Evolutionary conservation across 1,139 yeast species (phyloP).

Genomic region (Taphrina wiesneri): DNA sequence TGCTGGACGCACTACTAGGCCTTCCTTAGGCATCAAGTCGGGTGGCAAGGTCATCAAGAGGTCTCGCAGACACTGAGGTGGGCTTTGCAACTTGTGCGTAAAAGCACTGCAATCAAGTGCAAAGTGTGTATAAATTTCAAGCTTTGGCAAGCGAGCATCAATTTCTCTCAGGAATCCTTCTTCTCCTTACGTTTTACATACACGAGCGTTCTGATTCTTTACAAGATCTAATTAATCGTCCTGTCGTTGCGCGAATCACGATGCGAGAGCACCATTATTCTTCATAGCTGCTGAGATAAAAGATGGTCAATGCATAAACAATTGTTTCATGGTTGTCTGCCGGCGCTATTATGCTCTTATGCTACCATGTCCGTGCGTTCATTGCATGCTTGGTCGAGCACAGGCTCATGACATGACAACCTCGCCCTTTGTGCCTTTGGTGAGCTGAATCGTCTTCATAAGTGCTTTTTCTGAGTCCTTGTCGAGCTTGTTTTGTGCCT

Average conservation of each 20-base stretch:
- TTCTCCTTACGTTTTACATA: no score
- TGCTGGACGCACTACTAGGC: background rate
- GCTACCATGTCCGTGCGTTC: background rate
- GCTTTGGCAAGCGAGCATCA: background rate
- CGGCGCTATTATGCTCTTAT: background rate
- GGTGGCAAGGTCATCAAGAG: constrained; percentile 32
- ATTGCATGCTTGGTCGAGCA: background rate
- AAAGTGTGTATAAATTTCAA: background rate
- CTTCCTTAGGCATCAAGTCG: constrained; percentile 10
- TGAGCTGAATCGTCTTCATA: constrained; percentile 11
- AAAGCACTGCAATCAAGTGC: no score
- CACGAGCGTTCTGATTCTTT: no score
- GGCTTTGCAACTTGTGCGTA: no score
- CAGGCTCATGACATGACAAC: background rate
- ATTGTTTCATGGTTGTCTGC: no score
- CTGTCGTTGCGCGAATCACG: no score
- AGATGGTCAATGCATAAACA: no score
- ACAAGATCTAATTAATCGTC: no score
- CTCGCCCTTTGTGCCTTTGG: constrained; percentile 1
- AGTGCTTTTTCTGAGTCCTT: constrained; percentile 37
- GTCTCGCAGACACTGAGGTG: constrained; percentile 18
- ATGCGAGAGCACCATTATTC: no score
- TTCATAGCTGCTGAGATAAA: no score
- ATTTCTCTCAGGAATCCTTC: no score
- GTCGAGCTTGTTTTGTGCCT: constrained; percentile 32